Evolutionary conservation across 768 basidiomycete species (phyloP).

Genomic region (Phylloporus arenicola): DNA sequence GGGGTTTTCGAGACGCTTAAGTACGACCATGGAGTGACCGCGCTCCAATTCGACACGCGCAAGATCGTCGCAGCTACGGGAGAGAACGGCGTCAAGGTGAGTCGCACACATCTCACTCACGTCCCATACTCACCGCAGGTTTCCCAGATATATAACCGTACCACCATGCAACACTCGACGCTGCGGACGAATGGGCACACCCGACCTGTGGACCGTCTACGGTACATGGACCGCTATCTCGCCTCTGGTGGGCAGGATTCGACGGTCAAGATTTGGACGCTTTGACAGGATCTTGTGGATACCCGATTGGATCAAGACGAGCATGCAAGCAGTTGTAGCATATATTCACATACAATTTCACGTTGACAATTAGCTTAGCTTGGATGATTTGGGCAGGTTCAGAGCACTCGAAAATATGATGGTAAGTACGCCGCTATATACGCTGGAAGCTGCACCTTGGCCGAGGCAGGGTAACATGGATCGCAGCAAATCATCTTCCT

Average conservation of each 20-base stretch:
- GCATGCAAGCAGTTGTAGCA: neutral
- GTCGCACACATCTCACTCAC: constrained; percentile 5
- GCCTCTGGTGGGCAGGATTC: constrained; percentile 87
- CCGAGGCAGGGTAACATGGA: too few relatives aligned
- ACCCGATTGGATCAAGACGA: constrained; percentile 16
- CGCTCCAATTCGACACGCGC: constrained; percentile 89
- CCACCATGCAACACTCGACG: constrained; percentile 81
- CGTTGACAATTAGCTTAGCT: too few relatives aligned
- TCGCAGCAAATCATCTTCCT: too few relatives aligned
- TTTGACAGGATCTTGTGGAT: constrained; percentile 41
- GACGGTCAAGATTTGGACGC: constrained; percentile 86
- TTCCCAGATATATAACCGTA: constrained; percentile 86
- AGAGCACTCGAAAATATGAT: neutral
- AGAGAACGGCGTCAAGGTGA: constrained; percentile 88
- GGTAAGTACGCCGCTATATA: too few relatives aligned
- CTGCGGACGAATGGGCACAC: constrained; percentile 91
- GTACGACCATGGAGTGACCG: constrained; percentile 87
- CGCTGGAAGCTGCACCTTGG: too few relatives aligned
- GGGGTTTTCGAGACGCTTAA: constrained; percentile 82
- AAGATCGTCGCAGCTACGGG: constrained; percentile 91
- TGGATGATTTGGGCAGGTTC: neutral
- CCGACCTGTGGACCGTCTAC: constrained; percentile 76
- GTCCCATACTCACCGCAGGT: neutral
- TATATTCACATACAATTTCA: too few relatives aligned
- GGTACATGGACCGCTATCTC: constrained; percentile 96